These are phyloP conservation scores for Solanum hybrid DNA, from an alignment of 305 asterid species.

Conservation along the genomic window DNA sequence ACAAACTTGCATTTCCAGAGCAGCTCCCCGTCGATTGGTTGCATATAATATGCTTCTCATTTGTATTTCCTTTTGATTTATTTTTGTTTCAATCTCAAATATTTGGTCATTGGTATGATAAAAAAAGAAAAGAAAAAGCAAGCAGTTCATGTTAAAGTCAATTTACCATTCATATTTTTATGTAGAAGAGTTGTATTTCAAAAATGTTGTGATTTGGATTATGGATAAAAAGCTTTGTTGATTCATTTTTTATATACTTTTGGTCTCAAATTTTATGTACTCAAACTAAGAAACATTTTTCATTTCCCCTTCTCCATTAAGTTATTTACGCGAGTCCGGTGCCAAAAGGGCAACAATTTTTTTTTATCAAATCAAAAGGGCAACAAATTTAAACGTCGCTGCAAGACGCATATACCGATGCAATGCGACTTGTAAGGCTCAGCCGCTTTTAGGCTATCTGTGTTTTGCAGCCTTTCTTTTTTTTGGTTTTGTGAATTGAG, in stretches of 20 bases:
- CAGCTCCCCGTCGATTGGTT: constrained; percentile 1
- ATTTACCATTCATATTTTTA: constrained; percentile 23
- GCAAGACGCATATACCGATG: too few species aligned
- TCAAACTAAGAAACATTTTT: not conserved
- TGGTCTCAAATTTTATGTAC: not conserved
- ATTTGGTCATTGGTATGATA: constrained; percentile 27
- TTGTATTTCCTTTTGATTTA: constrained; percentile 24
- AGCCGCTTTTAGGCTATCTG: too few species aligned
- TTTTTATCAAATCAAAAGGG: too few species aligned
- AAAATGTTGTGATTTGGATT: constrained; percentile 3
- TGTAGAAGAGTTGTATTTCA: constrained; percentile 31
- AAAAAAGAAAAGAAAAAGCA: constrained; percentile 1
- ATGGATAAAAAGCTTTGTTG: not conserved
- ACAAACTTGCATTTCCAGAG: not conserved
- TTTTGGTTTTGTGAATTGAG: too few species aligned
- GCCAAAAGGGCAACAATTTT: too few species aligned
- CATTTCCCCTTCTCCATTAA: not conserved
- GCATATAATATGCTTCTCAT: constrained; percentile 29
- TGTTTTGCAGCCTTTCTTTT: too few species aligned
- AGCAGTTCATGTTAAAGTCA: constrained; percentile 15
- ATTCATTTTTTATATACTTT: not conserved
- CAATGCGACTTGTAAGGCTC: too few species aligned
- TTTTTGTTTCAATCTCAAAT: constrained; percentile 19
- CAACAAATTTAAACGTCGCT: too few species aligned
- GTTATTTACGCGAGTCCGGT: not conserved